Percentiles rank a stretch among this genome's conserved stretches.
These are phyloP conservation scores for Golovinomyces cichoracearum DNA, from an alignment of 2,329 filamentous ascomycete species.

Conservation along the genomic window DNA sequence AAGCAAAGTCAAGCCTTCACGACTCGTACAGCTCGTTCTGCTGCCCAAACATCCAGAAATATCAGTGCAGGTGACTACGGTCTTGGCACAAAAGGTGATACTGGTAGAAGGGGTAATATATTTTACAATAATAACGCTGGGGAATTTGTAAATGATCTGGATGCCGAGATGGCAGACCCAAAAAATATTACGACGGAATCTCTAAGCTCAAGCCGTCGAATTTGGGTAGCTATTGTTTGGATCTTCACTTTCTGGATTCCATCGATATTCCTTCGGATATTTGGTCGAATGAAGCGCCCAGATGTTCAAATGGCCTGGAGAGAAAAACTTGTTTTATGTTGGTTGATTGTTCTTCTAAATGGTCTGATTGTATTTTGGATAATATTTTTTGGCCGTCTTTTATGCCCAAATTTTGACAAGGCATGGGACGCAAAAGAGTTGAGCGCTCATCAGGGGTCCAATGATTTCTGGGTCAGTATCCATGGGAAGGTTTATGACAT, in stretches of 20 bases:
- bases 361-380: conserved; percentile 75
- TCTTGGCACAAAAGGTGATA: conserved; percentile 60
- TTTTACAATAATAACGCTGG: conserved; percentile 46
- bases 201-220: conserved; percentile 35
- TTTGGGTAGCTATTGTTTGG: conserved; percentile 70
- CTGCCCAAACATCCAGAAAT: conserved; percentile 32
- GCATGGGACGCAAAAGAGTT: conserved; percentile 57
- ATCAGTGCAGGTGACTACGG: conserved; percentile 56
- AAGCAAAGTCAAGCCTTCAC: conserved; percentile 14
- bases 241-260: conserved; percentile 82
- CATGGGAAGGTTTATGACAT: conserved; percentile 82
- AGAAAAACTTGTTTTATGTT: conserved; percentile 67
- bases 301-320: conserved; percentile 95
- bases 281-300: conserved; percentile 89
- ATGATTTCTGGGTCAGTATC: conserved; percentile 69
- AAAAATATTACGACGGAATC: conserved; percentile 50
- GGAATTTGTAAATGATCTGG: conserved; percentile 40
- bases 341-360: conserved; percentile 62
- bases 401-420: conserved; percentile 82
- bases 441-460: conserved; percentile 36
- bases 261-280: conserved; percentile 48
- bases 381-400: conserved; percentile 52
- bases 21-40: conserved; percentile 29
- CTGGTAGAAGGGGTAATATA: conserved; percentile 38
- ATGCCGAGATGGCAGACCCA: conserved; percentile 51